Conservation (phyloP, 1,139 yeast genomes). For the Debaryomyces sp. region DNA sequence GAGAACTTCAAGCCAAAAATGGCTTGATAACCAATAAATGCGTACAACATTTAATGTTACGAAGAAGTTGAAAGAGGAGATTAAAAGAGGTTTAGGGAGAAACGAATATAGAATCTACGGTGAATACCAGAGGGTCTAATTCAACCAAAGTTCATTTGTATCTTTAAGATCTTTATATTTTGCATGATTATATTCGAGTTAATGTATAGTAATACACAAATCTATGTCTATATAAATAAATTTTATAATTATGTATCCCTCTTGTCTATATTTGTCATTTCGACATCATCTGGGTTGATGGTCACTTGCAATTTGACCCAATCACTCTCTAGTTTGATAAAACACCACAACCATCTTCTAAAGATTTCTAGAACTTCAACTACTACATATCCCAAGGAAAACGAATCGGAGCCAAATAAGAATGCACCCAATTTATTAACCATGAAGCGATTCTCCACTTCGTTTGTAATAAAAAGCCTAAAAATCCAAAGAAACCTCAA, state of each 20-base stretch:
- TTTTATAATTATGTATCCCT: background rate
- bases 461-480: conserved; percentile 42
- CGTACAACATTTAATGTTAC: background rate
- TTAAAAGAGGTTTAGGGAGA: background rate
- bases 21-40: conserved; percentile 39
- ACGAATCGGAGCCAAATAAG: conserved; percentile 48
- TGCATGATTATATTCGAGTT: conserved; percentile 4
- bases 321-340: conserved; percentile 82
- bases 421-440: conserved; percentile 17
- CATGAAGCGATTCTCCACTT: conserved; percentile 16
- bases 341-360: conserved; percentile 89
- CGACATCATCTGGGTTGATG: background rate
- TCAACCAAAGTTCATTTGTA: background rate
- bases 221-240: conserved; percentile 1
- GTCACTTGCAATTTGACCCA: conserved; percentile 41
- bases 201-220: conserved; percentile 5
- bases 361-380: conserved; percentile 74
- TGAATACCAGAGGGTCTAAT: background rate
- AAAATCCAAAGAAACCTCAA: conserved; percentile 79
- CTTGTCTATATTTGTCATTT: conserved; percentile 1
- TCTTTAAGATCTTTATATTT: background rate
- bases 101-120: background rate
- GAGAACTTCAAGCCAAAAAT: conserved; percentile 51
- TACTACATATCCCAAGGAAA: conserved; percentile 60
- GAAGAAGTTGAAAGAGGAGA: background rate